Evolutionary conservation across 225 moss, liverwort and hornwort genomes (phyloP), one percentile per base, ranked within the genome.

Genomic region (Marchantia polymorpha): DNA sequence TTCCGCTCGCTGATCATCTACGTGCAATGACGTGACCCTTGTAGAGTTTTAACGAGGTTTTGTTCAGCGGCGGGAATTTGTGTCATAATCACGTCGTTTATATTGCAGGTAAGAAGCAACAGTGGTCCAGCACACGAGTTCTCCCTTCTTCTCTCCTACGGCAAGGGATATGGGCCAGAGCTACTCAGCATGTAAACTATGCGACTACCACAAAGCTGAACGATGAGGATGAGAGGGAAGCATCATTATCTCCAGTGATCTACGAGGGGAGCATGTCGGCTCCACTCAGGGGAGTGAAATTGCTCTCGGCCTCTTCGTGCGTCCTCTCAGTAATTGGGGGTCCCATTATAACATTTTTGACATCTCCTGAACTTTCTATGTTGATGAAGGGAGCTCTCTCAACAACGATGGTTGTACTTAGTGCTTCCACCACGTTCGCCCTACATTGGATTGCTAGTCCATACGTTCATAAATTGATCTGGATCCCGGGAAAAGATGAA

Each of bases 261-360:
- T 99, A 99, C 72, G 92, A 91, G 79, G 97, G 97, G 8, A 89
- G 89, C 39, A 91, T 99, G 91, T 92, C 97, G 2, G 91, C 89
- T 79, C 90, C 94, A 0, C 91, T 99, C n/a, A 88, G 92, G 72
- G 91, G 93, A 73, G 97, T 99, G 1, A 99, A 99, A 81, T 55
- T 93, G 72, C 91, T 99, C 73, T 94, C 97, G 50, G 81, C 93
- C 8, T 90, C 93, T 77, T 93, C 97, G 10, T 99, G 92, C 83
- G 90, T 92, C 75, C 86, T 92, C 29, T 94, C 97, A 69, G 84
- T 99, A 48, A 89, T 87, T 39, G 91, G 91, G 65, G 93, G 90
- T 0, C 93, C 87, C 29, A n/a, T 91, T 22, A 80, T 95, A 73
- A 95, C 95, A 10, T 92, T 93, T 68, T 91, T 93, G 80, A 92